Evolutionary conservation across 805 yeast species (phyloP), one percentile per base, ranked within the genome.

Genomic region (Kregervanrija fluxuum): DNA sequence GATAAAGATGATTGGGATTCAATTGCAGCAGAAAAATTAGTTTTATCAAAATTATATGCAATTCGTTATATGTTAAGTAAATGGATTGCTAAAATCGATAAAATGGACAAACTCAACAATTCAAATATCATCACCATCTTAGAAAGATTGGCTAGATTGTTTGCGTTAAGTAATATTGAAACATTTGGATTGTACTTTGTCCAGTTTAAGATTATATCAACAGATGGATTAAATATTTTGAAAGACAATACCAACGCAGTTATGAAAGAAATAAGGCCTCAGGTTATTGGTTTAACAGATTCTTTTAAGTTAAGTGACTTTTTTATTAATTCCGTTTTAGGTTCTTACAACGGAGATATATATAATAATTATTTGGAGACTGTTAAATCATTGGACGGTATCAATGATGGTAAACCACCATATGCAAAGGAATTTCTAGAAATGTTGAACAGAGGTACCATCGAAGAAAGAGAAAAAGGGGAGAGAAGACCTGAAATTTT

Each of bases 291-390:
- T 1, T 70, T 85, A 55, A 84, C 95, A 5, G 97, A 89, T 64
- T 75, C 95, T 1, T 89, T 89, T 71, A 79, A 83, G 64, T 73
- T 84, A 50, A 79, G 87, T 35, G 96, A 89, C 66, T 82, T 74
- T 60, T 76, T 84, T 68, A 73, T 89, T 58, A 85, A 88, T 62
- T 80, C 96, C 0, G 81, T 93, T 4, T 74, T 89, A 46, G 97
- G 96, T 39, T 73, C 71, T 46, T 82, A 74, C 64, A 80, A 85
- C 54, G 96, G 96, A 47, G 82, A 89, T 61, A 80, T 86, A 45
- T 89, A 88, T 67, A 80, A 80, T 58, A 80, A 85, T 62, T 88
- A 88, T 67, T 82, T 82, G 59, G 66, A 58, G 22, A 68, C 70
- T 45, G 82, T 82, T 47, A 71, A 73, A 54, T 47, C 47, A 8